phyloP scores from a whole-genome alignment of 2,329 filamentous ascomycete species.

The Cladosporium oxysporum region DNA sequence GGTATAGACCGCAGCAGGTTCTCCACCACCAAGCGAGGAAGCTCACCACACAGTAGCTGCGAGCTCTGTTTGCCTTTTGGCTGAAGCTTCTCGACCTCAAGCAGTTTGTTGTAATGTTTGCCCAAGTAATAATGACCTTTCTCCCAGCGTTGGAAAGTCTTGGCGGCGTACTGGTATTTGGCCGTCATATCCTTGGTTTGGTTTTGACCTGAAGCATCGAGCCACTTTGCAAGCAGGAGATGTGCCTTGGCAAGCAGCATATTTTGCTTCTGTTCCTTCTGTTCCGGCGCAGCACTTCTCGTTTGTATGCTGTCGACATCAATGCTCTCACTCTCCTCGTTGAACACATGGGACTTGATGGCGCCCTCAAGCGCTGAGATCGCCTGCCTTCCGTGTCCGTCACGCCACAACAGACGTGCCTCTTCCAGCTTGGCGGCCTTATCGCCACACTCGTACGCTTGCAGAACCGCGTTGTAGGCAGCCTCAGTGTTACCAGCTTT shows the following conservation, averaged over 20 bases:
- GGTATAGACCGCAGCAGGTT: constrained; percentile 87
- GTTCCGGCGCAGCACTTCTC: constrained; percentile 27
- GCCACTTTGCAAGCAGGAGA: constrained; percentile 91
- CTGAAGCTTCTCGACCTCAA: constrained; percentile 83
- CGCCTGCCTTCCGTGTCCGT: constrained; percentile 89
- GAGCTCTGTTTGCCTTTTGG: constrained; percentile 68
- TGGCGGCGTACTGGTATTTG: constrained; percentile 82
- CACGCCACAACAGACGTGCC: constrained; percentile 87
- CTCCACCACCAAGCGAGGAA: constrained; percentile 85
- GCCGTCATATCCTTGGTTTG: constrained; percentile 76
- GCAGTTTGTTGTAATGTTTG: constrained; percentile 93
- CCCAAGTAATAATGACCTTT: constrained; percentile 97
- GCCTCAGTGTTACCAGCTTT: constrained; percentile 82
- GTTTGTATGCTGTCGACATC: neutral
- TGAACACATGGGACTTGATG: constrained; percentile 78
- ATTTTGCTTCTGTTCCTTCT: constrained; percentile 51
- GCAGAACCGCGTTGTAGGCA: constrained; percentile 90
- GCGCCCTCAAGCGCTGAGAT: constrained; percentile 88
- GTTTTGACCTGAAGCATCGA: constrained; percentile 91
- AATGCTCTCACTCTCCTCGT: constrained; percentile 23
- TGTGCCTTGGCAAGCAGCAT: constrained; percentile 75
- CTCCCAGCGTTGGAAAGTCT: constrained; percentile 73
- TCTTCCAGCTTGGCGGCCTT: constrained; percentile 92
- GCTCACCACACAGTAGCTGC: constrained; percentile 69
- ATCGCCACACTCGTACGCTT: constrained; percentile 81